Base-by-base conservation (phyloP, 129 eudicot species). In the Chrysanthemum lavandulifolium region DNA sequence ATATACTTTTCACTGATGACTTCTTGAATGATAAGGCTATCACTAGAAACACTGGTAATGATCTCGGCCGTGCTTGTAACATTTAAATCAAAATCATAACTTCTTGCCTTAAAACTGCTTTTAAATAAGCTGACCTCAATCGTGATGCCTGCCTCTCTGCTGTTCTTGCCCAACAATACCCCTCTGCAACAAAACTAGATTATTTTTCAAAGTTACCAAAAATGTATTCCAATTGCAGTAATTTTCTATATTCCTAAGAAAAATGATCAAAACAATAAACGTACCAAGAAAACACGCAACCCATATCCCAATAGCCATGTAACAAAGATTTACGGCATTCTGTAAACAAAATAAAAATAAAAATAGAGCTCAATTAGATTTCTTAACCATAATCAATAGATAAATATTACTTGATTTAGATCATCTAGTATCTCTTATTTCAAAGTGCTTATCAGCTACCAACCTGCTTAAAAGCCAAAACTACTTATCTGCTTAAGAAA, bases 271-370 rank as follows among this genome's bases (percentile, higher is more conserved):
- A 29, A 29, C 4, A 29, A 2, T 29, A 29, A 29, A 29, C 33
- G 33, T 29, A 29, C 33, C 33, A 29, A 29, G 33, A 29, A 89
- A 89, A 78, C 83, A 82, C 15, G 81, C 80, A 0, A 78, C 59
- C 86, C 84, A 89, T 65, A 81, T 82, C 48, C 74, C 92, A 69
- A 73, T 63, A n/a, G 89, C 96, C 84, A 89, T 62, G 81, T 86
- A 84, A 62, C 84, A 80, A 64, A 89, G 80, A 48, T 36, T 63
- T 71, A 69, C 45, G 18, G 89, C 84, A 80, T 86, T 86, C 92
- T 86, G 85, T 40, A 73, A 19, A 57, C 13, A 14, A 50, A 50
- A 25, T 29, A 29, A 33, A 65, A 51, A 12, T 52, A 47, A 13
- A 33, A 53, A 51, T 29, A 2, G 4, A 29, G 2, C 33, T 29